These are phyloP conservation scores for Murraya koenigii DNA, from an alignment of 345 rosid genomes.

Conservation along the genomic window DNA sequence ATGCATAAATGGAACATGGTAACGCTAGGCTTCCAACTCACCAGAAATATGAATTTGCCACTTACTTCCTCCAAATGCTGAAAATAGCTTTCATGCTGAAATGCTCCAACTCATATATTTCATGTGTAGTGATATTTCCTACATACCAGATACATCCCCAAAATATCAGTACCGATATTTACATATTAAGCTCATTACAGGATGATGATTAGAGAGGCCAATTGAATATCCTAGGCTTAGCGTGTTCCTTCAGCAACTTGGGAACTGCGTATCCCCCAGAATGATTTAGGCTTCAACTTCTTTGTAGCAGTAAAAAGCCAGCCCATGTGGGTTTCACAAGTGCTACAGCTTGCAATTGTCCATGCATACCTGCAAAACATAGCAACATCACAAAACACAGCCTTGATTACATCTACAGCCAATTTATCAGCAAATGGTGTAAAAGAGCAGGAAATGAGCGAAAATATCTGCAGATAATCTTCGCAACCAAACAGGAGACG, in stretches of 20 bases:
- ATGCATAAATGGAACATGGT: not conserved
- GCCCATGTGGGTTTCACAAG: constrained; percentile 66
- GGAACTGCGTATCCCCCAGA: constrained; percentile 87
- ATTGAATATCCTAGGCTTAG: constrained; percentile 4
- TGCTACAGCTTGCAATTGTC: constrained; percentile 55
- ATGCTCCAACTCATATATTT: not conserved
- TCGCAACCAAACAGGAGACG: not conserved
- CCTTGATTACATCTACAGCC: not conserved
- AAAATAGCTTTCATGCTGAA: not conserved
- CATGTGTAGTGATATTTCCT: not conserved
- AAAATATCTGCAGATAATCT: not conserved
- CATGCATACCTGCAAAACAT: constrained; percentile 75
- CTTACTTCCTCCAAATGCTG: not conserved
- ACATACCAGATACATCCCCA: not conserved
- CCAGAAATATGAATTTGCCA: not conserved
- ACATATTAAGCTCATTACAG: constrained; percentile 17
- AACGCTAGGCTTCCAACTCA: not conserved
- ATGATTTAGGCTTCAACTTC: constrained; percentile 72
- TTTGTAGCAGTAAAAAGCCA: constrained; percentile 87
- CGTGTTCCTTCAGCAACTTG: constrained; percentile 58
- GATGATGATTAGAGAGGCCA: not conserved
- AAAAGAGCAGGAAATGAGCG: not conserved
- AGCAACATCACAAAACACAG: not conserved
- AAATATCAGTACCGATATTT: not conserved
- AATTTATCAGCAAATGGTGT: not conserved